Percentiles rank a stretch among this genome's conserved stretches.
Evolutionary conservation across 495 filamentous ascomycete genomes (phyloP).

Genomic region (Trichoderma erinaceum): DNA sequence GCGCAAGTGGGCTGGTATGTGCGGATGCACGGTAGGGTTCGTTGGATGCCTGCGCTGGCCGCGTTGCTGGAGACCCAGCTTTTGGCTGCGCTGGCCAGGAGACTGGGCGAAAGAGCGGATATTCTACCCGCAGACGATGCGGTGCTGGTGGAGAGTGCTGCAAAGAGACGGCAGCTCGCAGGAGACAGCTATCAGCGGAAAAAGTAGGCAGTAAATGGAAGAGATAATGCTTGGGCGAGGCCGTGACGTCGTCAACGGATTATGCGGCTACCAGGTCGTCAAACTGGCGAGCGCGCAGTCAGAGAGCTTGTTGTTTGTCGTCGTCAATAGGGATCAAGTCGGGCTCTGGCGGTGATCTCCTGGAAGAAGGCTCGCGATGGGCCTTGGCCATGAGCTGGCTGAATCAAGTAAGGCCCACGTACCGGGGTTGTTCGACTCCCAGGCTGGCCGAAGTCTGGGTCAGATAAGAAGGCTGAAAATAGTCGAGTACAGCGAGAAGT

Average conservation of each 20-base stretch:
- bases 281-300: neutral
- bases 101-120: slow-evolving; percentile 9
- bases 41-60: neutral
- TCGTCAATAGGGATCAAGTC: neutral
- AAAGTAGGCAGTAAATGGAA: neutral
- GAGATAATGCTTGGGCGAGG: neutral
- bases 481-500: neutral
- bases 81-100: neutral
- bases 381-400: slow-evolving; percentile 11
- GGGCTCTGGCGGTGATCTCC: neutral
- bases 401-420: slow-evolving; percentile 8
- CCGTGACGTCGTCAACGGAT: neutral
- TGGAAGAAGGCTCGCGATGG: slow-evolving; percentile 7
- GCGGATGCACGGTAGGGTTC: slow-evolving; percentile 8
- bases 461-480: neutral
- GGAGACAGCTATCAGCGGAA: neutral
- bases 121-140: slow-evolving; percentile 1
- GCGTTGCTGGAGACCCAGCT: neutral
- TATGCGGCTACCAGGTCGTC: neutral
- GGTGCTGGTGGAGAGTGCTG: slow-evolving; percentile 9
- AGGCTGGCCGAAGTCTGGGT: neutral
- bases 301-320: neutral
- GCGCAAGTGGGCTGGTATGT: neutral
- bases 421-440: neutral
- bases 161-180: slow-evolving; percentile 7